Evolutionary conservation across 2,329 filamentous ascomycete species (phyloP), one percentile per base, ranked within the genome.

Genomic region (Dactylellina drechsleri): DNA sequence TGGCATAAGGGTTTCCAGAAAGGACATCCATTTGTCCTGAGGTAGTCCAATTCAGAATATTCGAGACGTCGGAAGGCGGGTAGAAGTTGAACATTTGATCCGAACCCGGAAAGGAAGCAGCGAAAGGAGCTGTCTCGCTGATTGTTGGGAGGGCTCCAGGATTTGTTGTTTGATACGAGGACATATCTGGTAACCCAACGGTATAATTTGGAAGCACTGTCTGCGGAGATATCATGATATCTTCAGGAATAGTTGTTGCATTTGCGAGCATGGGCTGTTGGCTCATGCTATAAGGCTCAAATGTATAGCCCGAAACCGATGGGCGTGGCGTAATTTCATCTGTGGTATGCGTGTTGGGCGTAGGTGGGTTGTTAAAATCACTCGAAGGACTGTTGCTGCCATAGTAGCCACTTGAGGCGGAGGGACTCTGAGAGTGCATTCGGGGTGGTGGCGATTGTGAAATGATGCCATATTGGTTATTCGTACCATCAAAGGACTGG

Each of bases 321-420:
- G 64, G 71, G 2, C 71, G 47, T 26, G 71, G 71, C 3, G 71
- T 75, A 23, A 75, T 75, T 13, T 75, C 71, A 15, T 75, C 71
- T 5, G 71, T 68, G n/a, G 59, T 61, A 54, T 68, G 64, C 16
- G 71, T 65, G 16, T 59, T 62, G 2, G 71, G 71, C 10, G 71
- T 75, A 5, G 71, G 71, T 13, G 71, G 71, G 36, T 75, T 75
- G 28, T 75, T 75, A 26, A 75, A 75, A 56, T 75, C 71, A 26
- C 71, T 75, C 28, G 71, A 61, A 4, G 71, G 71, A 43, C 71
- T 75, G n/a, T 75, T 75, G 64, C 71, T 75, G 54, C 71, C 71
- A 15, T 75, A 75, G 59, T 75, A 75, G 2, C 71, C 71, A 36
- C 71, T 75, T 15, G 71, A 75, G 10, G 71, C 71, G 13, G 71